Evolutionary conservation across 495 filamentous ascomycete species (phyloP).

Genomic region (Parmelia sp.): DNA sequence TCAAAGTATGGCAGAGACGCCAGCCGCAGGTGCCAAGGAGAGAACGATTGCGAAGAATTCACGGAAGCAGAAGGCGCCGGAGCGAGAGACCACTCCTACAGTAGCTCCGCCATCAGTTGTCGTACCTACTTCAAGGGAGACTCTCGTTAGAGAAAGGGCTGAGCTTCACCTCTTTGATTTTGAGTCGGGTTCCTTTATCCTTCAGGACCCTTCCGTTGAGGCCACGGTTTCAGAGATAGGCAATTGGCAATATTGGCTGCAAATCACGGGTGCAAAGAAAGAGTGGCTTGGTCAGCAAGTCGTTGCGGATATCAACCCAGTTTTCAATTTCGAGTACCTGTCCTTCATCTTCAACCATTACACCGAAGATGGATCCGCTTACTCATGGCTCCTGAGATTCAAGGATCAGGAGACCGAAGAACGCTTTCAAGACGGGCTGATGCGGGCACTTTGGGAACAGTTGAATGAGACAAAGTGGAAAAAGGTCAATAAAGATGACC

Average conservation of each 20-base stretch:
- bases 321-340: slow-evolving; percentile 97
- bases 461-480: slow-evolving; percentile 91
- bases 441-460: slow-evolving; percentile 96
- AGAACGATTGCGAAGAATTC: slow-evolving; percentile 24
- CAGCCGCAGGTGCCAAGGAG: slow-evolving; percentile 42
- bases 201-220: slow-evolving; percentile 66
- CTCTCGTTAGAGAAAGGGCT: slow-evolving; percentile 67
- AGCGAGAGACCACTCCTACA: slow-evolving; percentile 36
- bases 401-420: slow-evolving; percentile 73
- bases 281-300: slow-evolving; percentile 88
- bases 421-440: slow-evolving; percentile 85
- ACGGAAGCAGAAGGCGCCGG: slow-evolving; percentile 36
- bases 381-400: slow-evolving; percentile 93
- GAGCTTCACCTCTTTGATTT: slow-evolving; percentile 96
- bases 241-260: slow-evolving; percentile 92
- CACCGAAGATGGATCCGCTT: slow-evolving; percentile 76
- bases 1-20: slow-evolving; percentile 32
- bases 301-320: slow-evolving; percentile 86
- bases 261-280: slow-evolving; percentile 68
- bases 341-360: slow-evolving; percentile 99
- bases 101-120: slow-evolving; percentile 52
- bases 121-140: slow-evolving; percentile 63
- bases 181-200: slow-evolving; percentile 69
- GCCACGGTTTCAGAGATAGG: slow-evolving; percentile 83
- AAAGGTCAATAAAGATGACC: slow-evolving; percentile 84